Base-by-base conservation (phyloP, 257 asterid genomes). In the Agastache rugosa region DNA sequence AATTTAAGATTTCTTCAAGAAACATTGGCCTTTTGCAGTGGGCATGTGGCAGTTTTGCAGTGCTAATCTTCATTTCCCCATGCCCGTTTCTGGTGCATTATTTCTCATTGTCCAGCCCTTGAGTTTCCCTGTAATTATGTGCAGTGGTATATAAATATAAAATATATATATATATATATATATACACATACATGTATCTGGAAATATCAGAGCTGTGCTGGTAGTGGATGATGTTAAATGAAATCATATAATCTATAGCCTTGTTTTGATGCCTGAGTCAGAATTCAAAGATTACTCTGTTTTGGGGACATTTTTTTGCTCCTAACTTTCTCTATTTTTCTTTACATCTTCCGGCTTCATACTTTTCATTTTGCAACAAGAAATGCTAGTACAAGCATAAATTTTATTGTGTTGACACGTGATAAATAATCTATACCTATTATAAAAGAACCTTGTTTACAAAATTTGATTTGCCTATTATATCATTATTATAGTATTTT, bases 51-150 rank as follows among this genome's bases (percentile, higher is more conserved):
- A 55, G 27, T 79, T 83, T 85, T 84, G 81, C 63, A 56, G 48
- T 53, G 58, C 12, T 73, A 76, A 65, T 71, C 69, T 76, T 62
- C 72, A 20, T 47, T 50, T 14, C 20, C 17, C 15, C 39, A 53
- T 25, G 69, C 42, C 50, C 58, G 19, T 58, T 59, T 41, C 34
- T 42, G 69, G 77, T 20, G 58, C 59, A n/a, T 27, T 29, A 15
- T 0, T 31, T 16, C 74, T 37, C 56, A 44, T 27, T 22, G n/a
- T 39, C 11, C 31, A 14, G 29, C 25, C 6, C 51, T 39, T 19
- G 9, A 67, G 75, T 48, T 77, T 45, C 75, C 74, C 50, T 81
- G 82, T 74, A 81, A 77, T 69, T 73, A 81, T 65, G 63, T 74
- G 78, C 73, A 55, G 77, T 69, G 63, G 27, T 65, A 55, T 63